Base-by-base conservation (phyloP, 106 monocot species). In the Allium cepa region DNA sequence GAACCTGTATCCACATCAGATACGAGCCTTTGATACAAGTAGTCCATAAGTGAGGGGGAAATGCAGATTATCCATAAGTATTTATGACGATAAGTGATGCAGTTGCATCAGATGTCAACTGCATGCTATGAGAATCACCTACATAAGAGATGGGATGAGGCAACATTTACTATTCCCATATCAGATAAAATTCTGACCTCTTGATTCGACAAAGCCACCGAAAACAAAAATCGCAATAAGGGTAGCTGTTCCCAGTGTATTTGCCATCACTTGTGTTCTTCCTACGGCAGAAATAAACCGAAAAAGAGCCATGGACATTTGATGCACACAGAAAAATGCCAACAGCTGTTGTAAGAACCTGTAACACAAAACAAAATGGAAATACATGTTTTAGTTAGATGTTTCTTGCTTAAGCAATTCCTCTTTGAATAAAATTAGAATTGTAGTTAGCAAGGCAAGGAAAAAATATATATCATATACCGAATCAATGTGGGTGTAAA, bases 331-430 rank as follows among this genome's bases (percentile, higher is more conserved):
- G 26, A 87, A 66, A 47, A 88, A 71, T 46, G 79, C 78, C 68
- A 97, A 17, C 46, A 89, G 87, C 62, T 86, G 86, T 22, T 67
- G 76, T 47, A 91, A 56, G 62, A 85, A 81, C 67, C 85, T 85
- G 62, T 53, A 28, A 71, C 57, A 50, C 7, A 66, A 67, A 28
- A 8, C n/a, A 11, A 4, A 6, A 47, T 53, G 47, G 3, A 45
- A 47, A 66, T 3, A 10, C n/a, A 59, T 46, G 7, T 45, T 4
- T 63, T 18, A 27, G 12, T 61, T 53, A 61, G 45, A 60, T 46
- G 17, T 67, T 26, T 61, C 46, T 60, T 63, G 4, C 50, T 50
- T 13, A 46, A 62, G 62, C 11, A 9, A 26, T 11, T 16, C 13
- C 8, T 62, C 28, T 62, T 18, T 28, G 55, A 57, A 8, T 9